Evolutionary conservation across 306 rosid genomes (phyloP), one percentile per base, ranked within the genome.

Genomic region (Medicago arabica): DNA sequence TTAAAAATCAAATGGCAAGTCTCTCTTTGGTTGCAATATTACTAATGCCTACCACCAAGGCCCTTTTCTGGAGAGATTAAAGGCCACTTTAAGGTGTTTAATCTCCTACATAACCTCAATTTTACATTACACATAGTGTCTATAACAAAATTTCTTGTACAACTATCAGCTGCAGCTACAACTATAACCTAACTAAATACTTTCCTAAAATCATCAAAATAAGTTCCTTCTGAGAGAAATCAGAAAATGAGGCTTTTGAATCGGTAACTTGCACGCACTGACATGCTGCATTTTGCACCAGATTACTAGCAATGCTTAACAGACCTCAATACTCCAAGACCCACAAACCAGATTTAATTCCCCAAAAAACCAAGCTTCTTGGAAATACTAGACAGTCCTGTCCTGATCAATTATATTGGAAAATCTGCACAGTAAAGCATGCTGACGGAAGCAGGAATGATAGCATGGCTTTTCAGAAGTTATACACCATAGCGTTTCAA

Each of bases 401-500:
- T 54, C 25, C 40, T 4, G 69, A 51, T 76, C 46, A 63, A 34
- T 68, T 13, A 70, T 23, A 46, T 38, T 47, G 68, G 54, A 78
- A 71, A 47, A 65, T 70, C 65, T 31, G 59, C 7, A 65, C 38
- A 34, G 1, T 4, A 4, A 4, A 34, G 38, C 55, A 53, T 9
- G 49, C 53, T 57, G 40, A 69, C 53, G 68, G 9, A 54, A 43
- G 73, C 36, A 58, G 39, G 68, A 75, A 46, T 19, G 75, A 50
- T 62, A 57, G 80, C 79, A 61, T 19, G 7, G 74, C 51, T 57
- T 75, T 58, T 75, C 58, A n/a, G n/a, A 75, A 71, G 83, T 81
- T 75, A 92, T 51, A 87, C 93, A 61, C 99, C 99, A 69, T 92
- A 95, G 25, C 99, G 93, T 76, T 87, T 90, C 80, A 95, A 71